phyloP scores from a whole-genome alignment of 1,284 basidiomycete species.

The Athelia sp. region DNA sequence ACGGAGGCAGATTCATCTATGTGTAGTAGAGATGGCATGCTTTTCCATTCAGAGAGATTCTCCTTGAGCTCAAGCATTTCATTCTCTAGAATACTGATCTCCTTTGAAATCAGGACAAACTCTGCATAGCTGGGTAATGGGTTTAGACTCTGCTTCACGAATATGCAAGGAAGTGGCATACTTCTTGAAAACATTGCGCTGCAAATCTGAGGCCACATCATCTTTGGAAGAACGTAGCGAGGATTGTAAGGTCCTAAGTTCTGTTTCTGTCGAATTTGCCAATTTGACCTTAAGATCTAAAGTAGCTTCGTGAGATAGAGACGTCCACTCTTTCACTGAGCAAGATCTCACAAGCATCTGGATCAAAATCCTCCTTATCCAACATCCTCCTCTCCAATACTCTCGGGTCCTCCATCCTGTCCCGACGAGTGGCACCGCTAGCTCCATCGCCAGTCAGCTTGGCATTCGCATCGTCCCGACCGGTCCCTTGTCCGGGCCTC shows the following conservation, averaged over 20 bases:
- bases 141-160: conserved; percentile 4
- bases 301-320: conserved; percentile 5
- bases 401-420: conserved; percentile 37
- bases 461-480: conserved; percentile 31
- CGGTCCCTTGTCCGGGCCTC: conserved; percentile 20
- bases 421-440: conserved; percentile 31
- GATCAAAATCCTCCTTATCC: conserved; percentile 73
- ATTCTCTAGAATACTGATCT: conserved; percentile 94
- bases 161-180: conserved; percentile 28
- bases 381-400: conserved; percentile 55
- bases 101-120: conserved; percentile 95
- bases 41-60: conserved; percentile 90
- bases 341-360: conserved; percentile 66
- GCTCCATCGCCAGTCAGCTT: conserved; percentile 21
- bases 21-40: conserved; percentile 88
- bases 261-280: conserved; percentile 77
- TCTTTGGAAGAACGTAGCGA: conserved; percentile 60
- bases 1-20: conserved; percentile 72
- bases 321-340: not conserved
- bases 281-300: conserved; percentile 71
- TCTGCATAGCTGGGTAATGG: conserved; percentile 74
- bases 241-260: conserved; percentile 69
- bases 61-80: conserved; percentile 98
- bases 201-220: conserved; percentile 67
- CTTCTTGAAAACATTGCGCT: conserved; percentile 90